Percentiles rank a stretch among this genome's conserved stretches.
phyloP scores from a whole-genome alignment of 805 yeast genomes.

The Candida succiphila region DNA sequence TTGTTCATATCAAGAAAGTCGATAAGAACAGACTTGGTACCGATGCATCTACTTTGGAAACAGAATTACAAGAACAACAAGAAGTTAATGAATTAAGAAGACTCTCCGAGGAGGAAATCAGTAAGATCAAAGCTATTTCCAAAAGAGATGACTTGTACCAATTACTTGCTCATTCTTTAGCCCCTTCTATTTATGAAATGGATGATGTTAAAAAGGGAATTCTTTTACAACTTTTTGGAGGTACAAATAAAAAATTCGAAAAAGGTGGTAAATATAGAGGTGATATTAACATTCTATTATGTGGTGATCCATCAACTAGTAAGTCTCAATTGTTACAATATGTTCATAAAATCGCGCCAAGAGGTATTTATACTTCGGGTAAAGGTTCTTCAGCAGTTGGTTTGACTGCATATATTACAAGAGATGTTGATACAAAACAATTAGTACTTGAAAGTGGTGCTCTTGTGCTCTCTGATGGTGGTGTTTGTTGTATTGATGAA shows the following conservation, averaged over 20 bases:
- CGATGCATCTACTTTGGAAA: conserved; percentile 63
- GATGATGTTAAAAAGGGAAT: conserved; percentile 97
- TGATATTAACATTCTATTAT: conserved; percentile 79
- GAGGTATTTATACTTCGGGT: conserved; percentile 97
- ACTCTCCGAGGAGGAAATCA: conserved; percentile 61
- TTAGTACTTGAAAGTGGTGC: conserved; percentile 99
- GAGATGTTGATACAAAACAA: conserved; percentile 81
- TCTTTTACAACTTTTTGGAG: conserved; percentile 87
- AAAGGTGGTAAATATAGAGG: conserved; percentile 97
- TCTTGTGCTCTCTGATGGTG: conserved; percentile 99
- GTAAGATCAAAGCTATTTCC: conserved; percentile 49
- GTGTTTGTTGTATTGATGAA: conserved; percentile 98
- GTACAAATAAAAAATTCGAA: conserved; percentile 77
- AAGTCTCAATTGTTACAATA: conserved; percentile 91
- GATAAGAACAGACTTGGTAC: conserved; percentile 75
- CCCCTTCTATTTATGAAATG: conserved; percentile 95
- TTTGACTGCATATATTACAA: conserved; percentile 94
- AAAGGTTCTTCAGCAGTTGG: conserved; percentile 99
- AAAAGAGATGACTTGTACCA: conserved; percentile 76
- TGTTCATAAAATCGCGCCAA: conserved; percentile 94
- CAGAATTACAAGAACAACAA: conserved; percentile 45
- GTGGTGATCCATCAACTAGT: conserved; percentile 98
- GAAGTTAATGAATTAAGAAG: conserved; percentile 72
- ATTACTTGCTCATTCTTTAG: conserved; percentile 77
- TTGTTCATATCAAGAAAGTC: conserved; percentile 82